A percentile compares a stretch with the other conserved stretches of the same genome.
phyloP scores from a whole-genome alignment of 1,284 basidiomycete genomes.

The Gymnopus androsaceus region DNA sequence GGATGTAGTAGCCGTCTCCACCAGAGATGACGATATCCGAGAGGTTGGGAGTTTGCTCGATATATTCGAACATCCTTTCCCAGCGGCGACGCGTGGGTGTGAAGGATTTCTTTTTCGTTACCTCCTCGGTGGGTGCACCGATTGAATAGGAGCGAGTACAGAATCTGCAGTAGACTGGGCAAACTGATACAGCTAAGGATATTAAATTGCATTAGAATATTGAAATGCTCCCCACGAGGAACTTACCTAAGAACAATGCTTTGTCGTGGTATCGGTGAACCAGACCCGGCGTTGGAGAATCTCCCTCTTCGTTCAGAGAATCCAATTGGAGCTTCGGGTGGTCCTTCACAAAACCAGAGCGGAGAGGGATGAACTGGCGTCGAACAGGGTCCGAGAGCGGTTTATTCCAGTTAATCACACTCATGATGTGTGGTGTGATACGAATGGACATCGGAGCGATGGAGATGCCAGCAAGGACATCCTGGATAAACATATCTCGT shows the following conservation, averaged over 20 bases:
- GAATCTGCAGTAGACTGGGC: slow-evolving; percentile 2
- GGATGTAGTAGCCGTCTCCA: not conserved
- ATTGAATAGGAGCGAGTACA: slow-evolving; percentile 1
- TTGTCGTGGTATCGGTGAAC: slow-evolving; percentile 1
- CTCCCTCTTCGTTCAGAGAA: not conserved
- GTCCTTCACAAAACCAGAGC: not conserved
- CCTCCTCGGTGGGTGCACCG: not conserved
- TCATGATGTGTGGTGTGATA: not conserved
- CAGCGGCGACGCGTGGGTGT: not conserved
- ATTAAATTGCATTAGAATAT: not conserved
- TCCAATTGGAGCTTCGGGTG: not conserved
- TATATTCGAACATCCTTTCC: slow-evolving; percentile 3
- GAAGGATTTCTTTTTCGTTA: not conserved
- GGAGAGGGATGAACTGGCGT: not conserved
- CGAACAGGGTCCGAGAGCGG: not conserved
- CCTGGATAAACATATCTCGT: slow-evolving; percentile 1
- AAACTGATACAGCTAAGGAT: not conserved
- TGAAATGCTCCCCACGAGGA: too few species aligned
- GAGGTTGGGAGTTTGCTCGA: not conserved
- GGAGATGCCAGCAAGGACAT: not conserved
- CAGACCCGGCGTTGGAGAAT: slow-evolving; percentile 1
- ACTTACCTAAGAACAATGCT: not conserved
- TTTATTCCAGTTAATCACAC: not conserved
- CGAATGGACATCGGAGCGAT: slow-evolving; percentile 1
- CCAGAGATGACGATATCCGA: slow-evolving; percentile 2